Percentiles rank a stretch among this genome's conserved stretches.
Conservation (phyloP, 108 stramenopile species). For the Mediolabrus comicus region DNA sequence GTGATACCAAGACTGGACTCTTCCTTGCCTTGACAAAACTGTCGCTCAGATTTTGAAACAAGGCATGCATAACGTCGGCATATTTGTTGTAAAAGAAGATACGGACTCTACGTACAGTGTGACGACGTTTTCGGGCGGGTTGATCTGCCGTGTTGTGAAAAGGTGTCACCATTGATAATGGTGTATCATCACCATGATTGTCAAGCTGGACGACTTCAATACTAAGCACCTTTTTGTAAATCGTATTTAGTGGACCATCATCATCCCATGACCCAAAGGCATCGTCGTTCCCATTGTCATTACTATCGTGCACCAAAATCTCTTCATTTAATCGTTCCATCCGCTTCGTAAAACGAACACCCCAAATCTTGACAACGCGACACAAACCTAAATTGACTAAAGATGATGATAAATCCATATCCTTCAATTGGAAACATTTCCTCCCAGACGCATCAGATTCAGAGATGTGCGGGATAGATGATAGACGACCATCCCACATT, state of each 20-base stretch:
- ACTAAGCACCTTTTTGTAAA: conserved; percentile 53
- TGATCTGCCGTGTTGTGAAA: neutral
- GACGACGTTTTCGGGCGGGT: conserved; percentile 28
- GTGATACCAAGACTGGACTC: conserved; percentile 17
- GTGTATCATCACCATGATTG: neutral
- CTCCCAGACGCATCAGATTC: neutral
- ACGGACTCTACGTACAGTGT: conserved; percentile 36
- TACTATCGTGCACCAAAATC: neutral
- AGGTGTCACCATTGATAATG: conserved; percentile 9
- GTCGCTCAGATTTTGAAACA: conserved; percentile 13
- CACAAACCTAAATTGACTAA: conserved; percentile 36
- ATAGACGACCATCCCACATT: conserved; percentile 18
- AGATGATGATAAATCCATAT: conserved; percentile 49
- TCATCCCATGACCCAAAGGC: conserved; percentile 38
- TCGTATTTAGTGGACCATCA: conserved; percentile 57
- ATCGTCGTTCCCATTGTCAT: neutral
- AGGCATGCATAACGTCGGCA: conserved; percentile 41
- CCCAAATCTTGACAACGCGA: conserved; percentile 47
- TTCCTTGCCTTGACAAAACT: conserved; percentile 2
- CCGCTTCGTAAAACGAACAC: conserved; percentile 49
- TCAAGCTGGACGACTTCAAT: conserved; percentile 57
- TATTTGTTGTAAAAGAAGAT: conserved; percentile 71
- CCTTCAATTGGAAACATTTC: conserved; percentile 34
- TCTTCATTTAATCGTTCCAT: conserved; percentile 6
- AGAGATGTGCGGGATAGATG: conserved; percentile 31